Evolutionary conservation across 1,284 basidiomycete genomes (phyloP).

Genomic region (Malassezia cuniculi): DNA sequence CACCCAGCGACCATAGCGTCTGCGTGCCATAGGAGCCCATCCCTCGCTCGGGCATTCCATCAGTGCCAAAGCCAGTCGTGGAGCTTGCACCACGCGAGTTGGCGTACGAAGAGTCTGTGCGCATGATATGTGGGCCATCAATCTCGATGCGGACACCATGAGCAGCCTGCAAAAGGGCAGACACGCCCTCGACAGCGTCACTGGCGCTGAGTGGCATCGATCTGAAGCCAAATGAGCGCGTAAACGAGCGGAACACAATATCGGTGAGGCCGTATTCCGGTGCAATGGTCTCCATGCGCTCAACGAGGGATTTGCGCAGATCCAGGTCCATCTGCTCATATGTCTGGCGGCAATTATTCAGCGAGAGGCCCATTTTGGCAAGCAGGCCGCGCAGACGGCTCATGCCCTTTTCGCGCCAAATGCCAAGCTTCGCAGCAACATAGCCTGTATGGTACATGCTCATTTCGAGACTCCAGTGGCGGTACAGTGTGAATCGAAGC

Average conservation of each 20-base stretch:
- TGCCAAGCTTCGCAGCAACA: conserved; percentile 81
- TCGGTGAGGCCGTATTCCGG: conserved; percentile 96
- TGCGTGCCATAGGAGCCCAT: conserved; percentile 4
- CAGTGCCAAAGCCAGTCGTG: background rate
- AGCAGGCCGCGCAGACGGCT: conserved; percentile 78
- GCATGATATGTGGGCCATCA: conserved; percentile 10
- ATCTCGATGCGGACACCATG: conserved; percentile 70
- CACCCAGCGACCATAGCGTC: too few species aligned
- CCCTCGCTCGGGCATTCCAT: background rate
- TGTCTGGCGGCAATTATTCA: conserved; percentile 80
- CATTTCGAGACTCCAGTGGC: conserved; percentile 96
- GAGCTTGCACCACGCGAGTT: background rate
- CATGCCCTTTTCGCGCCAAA: conserved; percentile 87
- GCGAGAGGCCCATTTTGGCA: conserved; percentile 97
- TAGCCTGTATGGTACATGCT: conserved; percentile 96
- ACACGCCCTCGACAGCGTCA: conserved; percentile 81
- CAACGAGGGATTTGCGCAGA: conserved; percentile 67
- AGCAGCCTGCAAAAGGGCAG: conserved; percentile 78
- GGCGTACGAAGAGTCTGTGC: conserved; percentile 1
- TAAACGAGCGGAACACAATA: conserved; percentile 81
- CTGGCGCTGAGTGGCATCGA: conserved; percentile 75
- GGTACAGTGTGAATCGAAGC: conserved; percentile 71
- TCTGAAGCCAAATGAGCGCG: conserved; percentile 75
- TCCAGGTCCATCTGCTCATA: conserved; percentile 94
- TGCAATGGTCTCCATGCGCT: conserved; percentile 74